A percentile compares a stretch with the other conserved stretches of the same genome.
These are phyloP conservation scores for Metschnikowia hibisci DNA, from an alignment of 805 yeast genomes.

Conservation along the genomic window DNA sequence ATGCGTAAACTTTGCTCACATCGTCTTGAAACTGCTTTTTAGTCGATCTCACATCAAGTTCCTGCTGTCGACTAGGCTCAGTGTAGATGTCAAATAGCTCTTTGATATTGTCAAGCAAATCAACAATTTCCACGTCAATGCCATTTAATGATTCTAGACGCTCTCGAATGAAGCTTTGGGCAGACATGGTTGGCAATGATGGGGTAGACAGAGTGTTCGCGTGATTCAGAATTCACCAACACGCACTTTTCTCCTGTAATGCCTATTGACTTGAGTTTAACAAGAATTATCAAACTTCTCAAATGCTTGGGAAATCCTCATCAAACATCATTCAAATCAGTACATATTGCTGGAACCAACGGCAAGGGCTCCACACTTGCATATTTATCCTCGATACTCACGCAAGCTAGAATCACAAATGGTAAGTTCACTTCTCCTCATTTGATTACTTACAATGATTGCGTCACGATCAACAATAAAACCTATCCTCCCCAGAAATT, in stretches of 20 bases:
- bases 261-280: constrained; percentile 36
- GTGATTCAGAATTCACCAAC: background rate
- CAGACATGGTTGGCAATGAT: constrained; percentile 5
- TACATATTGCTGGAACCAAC: constrained; percentile 96
- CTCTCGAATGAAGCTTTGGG: constrained; percentile 38
- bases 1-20: constrained; percentile 47
- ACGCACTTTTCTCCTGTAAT: constrained; percentile 10
- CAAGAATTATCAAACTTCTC: constrained; percentile 31
- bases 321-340: constrained; percentile 46
- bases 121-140: constrained; percentile 51
- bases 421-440: constrained; percentile 94
- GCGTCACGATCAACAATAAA: constrained; percentile 60
- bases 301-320: constrained; percentile 67
- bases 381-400: constrained; percentile 64
- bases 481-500: constrained; percentile 51
- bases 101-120: constrained; percentile 48
- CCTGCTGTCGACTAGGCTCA: constrained; percentile 24
- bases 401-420: constrained; percentile 43
- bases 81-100: constrained; percentile 41
- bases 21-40: constrained; percentile 42
- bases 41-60: constrained; percentile 20
- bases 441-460: constrained; percentile 66
- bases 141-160: constrained; percentile 50
- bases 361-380: constrained; percentile 95
- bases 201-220: background rate